Percentiles rank a stretch among this genome's conserved stretches.
Evolutionary conservation across 2,329 filamentous ascomycete genomes (phyloP).

Genomic region (Ophiostoma sp.): DNA sequence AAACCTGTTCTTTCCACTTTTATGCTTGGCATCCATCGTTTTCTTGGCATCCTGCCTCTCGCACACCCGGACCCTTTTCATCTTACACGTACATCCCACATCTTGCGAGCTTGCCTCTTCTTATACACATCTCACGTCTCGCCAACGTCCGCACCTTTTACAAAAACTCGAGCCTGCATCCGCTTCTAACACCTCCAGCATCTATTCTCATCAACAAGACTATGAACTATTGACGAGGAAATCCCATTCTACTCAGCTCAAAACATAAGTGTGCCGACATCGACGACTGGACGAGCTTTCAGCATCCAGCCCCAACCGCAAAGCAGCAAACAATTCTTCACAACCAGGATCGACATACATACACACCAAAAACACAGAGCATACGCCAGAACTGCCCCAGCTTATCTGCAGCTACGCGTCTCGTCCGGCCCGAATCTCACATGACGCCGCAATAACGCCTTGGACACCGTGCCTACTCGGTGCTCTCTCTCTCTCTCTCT

Average conservation of each 20-base stretch:
- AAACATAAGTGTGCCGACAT: no score
- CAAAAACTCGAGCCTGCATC: no score
- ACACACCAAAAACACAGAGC: not conserved
- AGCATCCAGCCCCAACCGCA: no score
- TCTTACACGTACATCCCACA: not conserved
- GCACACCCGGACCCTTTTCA: not conserved
- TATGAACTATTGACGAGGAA: no score
- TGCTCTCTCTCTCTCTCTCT: not conserved
- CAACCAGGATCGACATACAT: not conserved
- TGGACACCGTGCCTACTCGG: not conserved
- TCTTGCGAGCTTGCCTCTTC: not conserved
- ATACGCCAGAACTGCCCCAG: not conserved
- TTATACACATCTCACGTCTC: no score
- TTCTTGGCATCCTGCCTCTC: conserved; percentile 1
- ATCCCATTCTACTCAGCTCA: no score
- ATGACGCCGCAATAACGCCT: conserved; percentile 7
- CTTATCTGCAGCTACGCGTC: not conserved
- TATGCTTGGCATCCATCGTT: not conserved
- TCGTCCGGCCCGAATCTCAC: not conserved
- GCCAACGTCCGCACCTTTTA: no score
- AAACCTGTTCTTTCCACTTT: not conserved
- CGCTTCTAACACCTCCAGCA: no score
- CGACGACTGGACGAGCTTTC: no score
- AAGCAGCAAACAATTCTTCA: not conserved
- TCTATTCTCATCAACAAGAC: no score